phyloP scores from a whole-genome alignment of 345 rosid species.

The Moricandia moricandioides region DNA sequence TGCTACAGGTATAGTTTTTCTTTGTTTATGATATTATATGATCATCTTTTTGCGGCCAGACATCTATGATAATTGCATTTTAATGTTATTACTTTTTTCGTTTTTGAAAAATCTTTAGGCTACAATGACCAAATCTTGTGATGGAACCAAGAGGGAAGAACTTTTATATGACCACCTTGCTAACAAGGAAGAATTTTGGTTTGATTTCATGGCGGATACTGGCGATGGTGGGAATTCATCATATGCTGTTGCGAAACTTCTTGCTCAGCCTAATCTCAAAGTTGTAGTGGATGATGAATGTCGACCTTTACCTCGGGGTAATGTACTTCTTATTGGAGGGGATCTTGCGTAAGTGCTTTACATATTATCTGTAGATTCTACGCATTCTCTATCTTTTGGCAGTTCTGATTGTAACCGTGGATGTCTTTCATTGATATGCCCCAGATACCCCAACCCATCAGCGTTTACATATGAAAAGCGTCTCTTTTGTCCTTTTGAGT shows the following conservation, averaged over 20 bases:
- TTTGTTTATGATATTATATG: not conserved
- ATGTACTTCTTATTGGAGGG: conserved; percentile 88
- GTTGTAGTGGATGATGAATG: conserved; percentile 43
- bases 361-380: conserved; percentile 16
- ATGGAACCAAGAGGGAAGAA: conserved; percentile 53
- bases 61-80: not conserved
- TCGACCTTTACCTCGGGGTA: conserved; percentile 62
- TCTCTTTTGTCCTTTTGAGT: conserved; percentile 88
- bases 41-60: not conserved
- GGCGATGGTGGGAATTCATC: conserved; percentile 99
- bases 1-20: conserved; percentile 77
- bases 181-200: conserved; percentile 80
- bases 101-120: conserved; percentile 54
- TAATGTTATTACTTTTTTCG: not conserved
- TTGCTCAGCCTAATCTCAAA: conserved; percentile 74
- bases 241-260: conserved; percentile 76
- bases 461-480: conserved; percentile 84
- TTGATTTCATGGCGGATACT: conserved; percentile 99
- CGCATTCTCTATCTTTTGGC: not conserved
- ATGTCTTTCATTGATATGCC: conserved; percentile 21
- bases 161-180: conserved; percentile 75
- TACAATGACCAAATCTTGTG: conserved; percentile 70
- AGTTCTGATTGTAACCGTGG: not conserved
- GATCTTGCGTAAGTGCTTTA: conserved; percentile 94
- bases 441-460: conserved; percentile 96